phyloP scores from a whole-genome alignment of 106 monocot genomes.

The Dioscorea zingiberensis region DNA sequence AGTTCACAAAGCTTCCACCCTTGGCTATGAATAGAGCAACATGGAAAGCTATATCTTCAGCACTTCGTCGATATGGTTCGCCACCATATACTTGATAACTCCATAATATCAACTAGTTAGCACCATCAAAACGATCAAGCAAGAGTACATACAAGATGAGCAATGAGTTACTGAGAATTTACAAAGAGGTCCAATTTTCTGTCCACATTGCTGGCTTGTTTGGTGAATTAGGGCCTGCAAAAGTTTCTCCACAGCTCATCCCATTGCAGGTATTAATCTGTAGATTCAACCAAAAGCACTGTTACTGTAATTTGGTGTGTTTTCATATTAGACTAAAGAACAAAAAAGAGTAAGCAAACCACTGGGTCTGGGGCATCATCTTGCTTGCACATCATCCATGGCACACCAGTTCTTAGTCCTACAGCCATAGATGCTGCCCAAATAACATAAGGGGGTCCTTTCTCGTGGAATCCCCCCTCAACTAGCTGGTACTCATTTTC shows the following conservation, averaged over 20 bases:
- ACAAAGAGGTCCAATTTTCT: slow-evolving; percentile 88
- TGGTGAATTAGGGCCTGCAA: slow-evolving; percentile 80
- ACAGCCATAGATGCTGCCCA: slow-evolving; percentile 93
- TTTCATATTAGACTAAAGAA: background rate
- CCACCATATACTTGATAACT: slow-evolving; percentile 69
- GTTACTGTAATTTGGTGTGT: background rate
- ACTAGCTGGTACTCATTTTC: slow-evolving; percentile 83
- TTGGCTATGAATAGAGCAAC: slow-evolving; percentile 69
- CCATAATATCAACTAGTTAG: slow-evolving; percentile 9
- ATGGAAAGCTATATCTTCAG: slow-evolving; percentile 78
- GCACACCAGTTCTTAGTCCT: slow-evolving; percentile 70
- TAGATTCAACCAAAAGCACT: background rate
- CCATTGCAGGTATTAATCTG: slow-evolving; percentile 95
- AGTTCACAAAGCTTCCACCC: slow-evolving; percentile 87
- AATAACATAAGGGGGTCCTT: slow-evolving; percentile 55
- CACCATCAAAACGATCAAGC: background rate
- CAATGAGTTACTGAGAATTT: slow-evolving; percentile 10
- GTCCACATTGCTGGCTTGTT: slow-evolving; percentile 88
- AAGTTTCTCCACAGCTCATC: slow-evolving; percentile 73
- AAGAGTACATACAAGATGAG: background rate
- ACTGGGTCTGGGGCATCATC: slow-evolving; percentile 86
- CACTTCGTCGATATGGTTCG: slow-evolving; percentile 45
- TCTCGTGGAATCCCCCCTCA: slow-evolving; percentile 52
- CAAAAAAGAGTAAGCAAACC: slow-evolving; percentile 19
- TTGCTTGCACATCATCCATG: slow-evolving; percentile 99